Evolutionary conservation across 768 basidiomycete genomes (phyloP).

Genomic region (Pisolithus sp.): DNA sequence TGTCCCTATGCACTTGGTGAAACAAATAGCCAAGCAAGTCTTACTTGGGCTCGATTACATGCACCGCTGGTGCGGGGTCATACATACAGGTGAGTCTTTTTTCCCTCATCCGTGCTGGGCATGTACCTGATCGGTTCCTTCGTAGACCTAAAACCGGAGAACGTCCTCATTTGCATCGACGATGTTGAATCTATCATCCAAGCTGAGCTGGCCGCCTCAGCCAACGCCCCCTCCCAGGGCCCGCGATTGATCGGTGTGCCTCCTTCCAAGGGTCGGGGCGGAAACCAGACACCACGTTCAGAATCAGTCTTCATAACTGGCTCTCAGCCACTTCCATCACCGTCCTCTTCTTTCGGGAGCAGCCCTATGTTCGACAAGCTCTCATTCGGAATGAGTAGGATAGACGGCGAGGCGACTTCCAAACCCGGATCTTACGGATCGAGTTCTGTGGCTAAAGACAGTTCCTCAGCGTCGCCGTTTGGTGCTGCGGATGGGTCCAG

Average conservation of each 20-base stretch:
- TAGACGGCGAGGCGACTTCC: slow-evolving; percentile 45
- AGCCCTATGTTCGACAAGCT: slow-evolving; percentile 80
- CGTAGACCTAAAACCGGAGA: slow-evolving; percentile 92
- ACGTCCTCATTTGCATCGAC: slow-evolving; percentile 94
- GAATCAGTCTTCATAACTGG: slow-evolving; percentile 85
- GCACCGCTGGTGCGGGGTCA: slow-evolving; percentile 94
- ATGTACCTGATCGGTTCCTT: slow-evolving; percentile 5
- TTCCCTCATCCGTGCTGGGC: background rate
- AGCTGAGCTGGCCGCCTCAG: slow-evolving; percentile 57
- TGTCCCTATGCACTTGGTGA: slow-evolving; percentile 87
- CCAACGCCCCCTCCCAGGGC: slow-evolving; percentile 27
- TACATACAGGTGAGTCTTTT: slow-evolving; percentile 69
- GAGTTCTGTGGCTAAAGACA: slow-evolving; percentile 18
- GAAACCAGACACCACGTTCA: slow-evolving; percentile 89
- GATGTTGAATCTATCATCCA: slow-evolving; percentile 92
- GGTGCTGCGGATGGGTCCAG: slow-evolving; percentile 9
- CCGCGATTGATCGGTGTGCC: slow-evolving; percentile 89
- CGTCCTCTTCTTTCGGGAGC: slow-evolving; percentile 62
- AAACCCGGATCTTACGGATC: slow-evolving; percentile 30
- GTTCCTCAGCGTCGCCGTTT: slow-evolving; percentile 4
- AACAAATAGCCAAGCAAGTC: slow-evolving; percentile 96
- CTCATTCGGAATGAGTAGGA: slow-evolving; percentile 90
- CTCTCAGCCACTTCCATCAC: slow-evolving; percentile 88
- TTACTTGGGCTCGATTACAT: slow-evolving; percentile 95
- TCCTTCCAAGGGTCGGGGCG: slow-evolving; percentile 85